phyloP scores from a whole-genome alignment of 768 basidiomycete genomes.

The Suillus sp. region DNA sequence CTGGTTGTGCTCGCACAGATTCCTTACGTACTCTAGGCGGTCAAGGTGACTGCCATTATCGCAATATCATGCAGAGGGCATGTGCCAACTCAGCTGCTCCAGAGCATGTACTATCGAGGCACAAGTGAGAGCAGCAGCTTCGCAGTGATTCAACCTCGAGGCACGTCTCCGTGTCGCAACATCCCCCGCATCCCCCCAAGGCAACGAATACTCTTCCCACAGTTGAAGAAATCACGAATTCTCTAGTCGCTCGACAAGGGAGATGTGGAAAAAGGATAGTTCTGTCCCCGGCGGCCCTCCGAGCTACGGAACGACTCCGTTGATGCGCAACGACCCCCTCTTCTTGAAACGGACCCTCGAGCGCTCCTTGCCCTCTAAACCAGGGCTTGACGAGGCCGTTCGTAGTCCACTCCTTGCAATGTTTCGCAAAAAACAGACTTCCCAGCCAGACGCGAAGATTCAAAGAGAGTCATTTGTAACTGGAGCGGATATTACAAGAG shows the following conservation, averaged over 20 bases:
- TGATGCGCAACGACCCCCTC: slow-evolving; percentile 11
- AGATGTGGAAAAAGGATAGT: slow-evolving; percentile 1
- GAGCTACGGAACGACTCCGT: slow-evolving; percentile 4
- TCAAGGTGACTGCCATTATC: slow-evolving; percentile 28
- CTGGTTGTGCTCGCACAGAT: slow-evolving; percentile 29
- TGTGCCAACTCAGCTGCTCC: slow-evolving; percentile 11
- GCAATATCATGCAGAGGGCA: slow-evolving; percentile 23
- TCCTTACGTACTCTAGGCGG: slow-evolving; percentile 27
- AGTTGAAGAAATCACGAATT: slow-evolving; percentile 23
- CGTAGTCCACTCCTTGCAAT: slow-evolving; percentile 16
- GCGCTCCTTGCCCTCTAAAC: slow-evolving; percentile 11
- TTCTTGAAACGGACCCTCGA: slow-evolving; percentile 17
- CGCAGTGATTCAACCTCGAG: not conserved
- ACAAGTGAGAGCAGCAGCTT: slow-evolving; percentile 17
- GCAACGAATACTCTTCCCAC: slow-evolving; percentile 16
- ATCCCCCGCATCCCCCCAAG: slow-evolving; percentile 1
- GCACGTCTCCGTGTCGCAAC: not conserved
- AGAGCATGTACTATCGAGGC: slow-evolving; percentile 14
- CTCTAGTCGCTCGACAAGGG: slow-evolving; percentile 13
- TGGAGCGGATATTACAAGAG: not conserved
- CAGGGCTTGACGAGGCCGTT: slow-evolving; percentile 12
- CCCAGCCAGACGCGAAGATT: not conserved
- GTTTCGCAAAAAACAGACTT: slow-evolving; percentile 4
- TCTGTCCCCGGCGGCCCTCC: slow-evolving; percentile 11
- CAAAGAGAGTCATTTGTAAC: not conserved